A percentile compares a stretch with the other conserved stretches of the same genome.
These are phyloP conservation scores for Fragaria nilgerrensis DNA, from an alignment of 306 rosid genomes.

Conservation along the genomic window DNA sequence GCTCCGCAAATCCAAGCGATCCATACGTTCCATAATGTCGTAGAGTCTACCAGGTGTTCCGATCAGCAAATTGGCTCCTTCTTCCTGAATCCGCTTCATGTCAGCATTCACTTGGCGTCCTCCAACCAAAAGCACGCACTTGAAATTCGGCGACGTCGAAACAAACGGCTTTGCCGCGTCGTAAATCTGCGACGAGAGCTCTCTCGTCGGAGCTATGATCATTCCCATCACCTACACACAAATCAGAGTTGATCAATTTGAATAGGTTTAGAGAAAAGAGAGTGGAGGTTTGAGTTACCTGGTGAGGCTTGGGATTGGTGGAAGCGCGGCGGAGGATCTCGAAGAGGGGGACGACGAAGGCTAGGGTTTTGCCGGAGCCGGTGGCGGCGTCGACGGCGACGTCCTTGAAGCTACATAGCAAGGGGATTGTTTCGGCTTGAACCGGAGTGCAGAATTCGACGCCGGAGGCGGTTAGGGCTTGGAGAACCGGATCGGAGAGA, in stretches of 20 bases:
- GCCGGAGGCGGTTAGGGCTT: constrained; percentile 50
- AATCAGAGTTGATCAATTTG: no score
- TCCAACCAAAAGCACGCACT: constrained; percentile 75
- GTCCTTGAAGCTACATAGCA: constrained; percentile 45
- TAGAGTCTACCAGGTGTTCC: constrained; percentile 81
- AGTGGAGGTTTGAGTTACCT: constrained; percentile 37
- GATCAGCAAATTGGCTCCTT: constrained; percentile 76
- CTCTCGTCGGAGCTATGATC: constrained; percentile 85
- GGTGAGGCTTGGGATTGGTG: constrained; percentile 62
- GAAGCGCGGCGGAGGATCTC: constrained; percentile 79
- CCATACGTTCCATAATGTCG: constrained; percentile 82
- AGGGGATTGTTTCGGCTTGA: constrained; percentile 47
- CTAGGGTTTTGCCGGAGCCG: constrained; percentile 88
- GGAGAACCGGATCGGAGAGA: constrained; percentile 59
- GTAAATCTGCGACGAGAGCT: constrained; percentile 78
- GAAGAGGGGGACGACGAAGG: constrained; percentile 72
- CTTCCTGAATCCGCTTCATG: constrained; percentile 68
- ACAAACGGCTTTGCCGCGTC: constrained; percentile 76
- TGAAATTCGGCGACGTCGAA: constrained; percentile 50
- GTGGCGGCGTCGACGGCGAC: constrained; percentile 97
- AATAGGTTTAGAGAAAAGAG: no score
- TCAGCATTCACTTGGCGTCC: constrained; percentile 76
- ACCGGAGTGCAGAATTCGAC: constrained; percentile 92
- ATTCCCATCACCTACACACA: constrained; percentile 70
- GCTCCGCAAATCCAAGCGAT: constrained; percentile 57